Conservation (phyloP, 768 basidiomycete species). For the Sistotremastrum suecicum region DNA sequence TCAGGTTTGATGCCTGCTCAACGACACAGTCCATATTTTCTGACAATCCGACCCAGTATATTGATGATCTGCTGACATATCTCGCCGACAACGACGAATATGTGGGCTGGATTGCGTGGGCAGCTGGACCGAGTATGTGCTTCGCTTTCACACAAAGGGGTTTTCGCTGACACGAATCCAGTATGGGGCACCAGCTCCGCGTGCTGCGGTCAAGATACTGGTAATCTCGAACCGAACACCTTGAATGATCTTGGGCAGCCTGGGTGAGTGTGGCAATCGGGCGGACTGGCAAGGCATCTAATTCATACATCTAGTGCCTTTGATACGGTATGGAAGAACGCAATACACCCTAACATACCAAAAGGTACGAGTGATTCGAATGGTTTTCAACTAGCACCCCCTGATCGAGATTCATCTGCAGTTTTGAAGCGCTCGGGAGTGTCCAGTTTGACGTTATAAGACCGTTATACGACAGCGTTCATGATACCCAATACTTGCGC, state of each 20-base stretch:
- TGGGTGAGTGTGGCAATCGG: constrained; percentile 1
- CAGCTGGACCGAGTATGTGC: constrained; percentile 29
- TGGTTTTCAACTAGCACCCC: too few relatives aligned
- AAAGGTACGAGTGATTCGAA: neutral
- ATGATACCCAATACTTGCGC: too few relatives aligned
- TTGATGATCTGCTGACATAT: constrained; percentile 26
- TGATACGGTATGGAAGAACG: constrained; percentile 3
- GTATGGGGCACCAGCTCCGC: constrained; percentile 30
- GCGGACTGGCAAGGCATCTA: too few relatives aligned
- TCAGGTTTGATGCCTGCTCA: neutral
- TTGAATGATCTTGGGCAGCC: constrained; percentile 1
- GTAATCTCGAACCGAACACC: constrained; percentile 26
- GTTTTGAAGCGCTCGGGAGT: too few relatives aligned
- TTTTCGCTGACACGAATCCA: constrained; percentile 6
- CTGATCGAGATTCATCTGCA: too few relatives aligned
- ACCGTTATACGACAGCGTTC: too few relatives aligned
- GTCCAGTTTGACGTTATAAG: too few relatives aligned
- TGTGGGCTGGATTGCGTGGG: constrained; percentile 35
- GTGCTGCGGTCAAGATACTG: constrained; percentile 30
- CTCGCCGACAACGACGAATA: constrained; percentile 28
- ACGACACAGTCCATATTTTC: neutral
- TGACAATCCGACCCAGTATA: constrained; percentile 12
- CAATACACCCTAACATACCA: constrained; percentile 3
- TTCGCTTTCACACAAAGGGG: neutral
- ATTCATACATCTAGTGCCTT: constrained; percentile 1